Evolutionary conservation across 2,329 filamentous ascomycete species (phyloP), one percentile per base, ranked within the genome.

Genomic region (Aaosphaeria pasadenensis): DNA sequence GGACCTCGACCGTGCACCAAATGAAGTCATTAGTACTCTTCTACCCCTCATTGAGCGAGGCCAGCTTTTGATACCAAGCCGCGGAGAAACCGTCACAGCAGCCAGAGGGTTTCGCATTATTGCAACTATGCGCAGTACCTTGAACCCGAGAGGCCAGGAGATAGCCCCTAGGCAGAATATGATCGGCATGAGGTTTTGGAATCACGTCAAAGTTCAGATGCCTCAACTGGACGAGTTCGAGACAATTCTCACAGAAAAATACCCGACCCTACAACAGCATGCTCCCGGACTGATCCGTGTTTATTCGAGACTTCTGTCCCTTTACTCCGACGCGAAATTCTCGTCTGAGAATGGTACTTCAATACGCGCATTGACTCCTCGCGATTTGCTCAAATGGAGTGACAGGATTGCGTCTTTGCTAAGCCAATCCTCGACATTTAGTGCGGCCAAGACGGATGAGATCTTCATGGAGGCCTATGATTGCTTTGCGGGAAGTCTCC

Each of bases 391-490:
- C 47, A 97, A 96, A 67, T 95, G 94, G 86, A 96, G 91, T 60
- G 82, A 84, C 42, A 83, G 94, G 50, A 76, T 96, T 24, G 78
- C 85, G 44, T 77, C 81, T 44, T 81, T 90, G 11, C 74, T 96
- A 24, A 63, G 78, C 47, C 70, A 77, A 6, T 75, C 80, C 7
- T 82, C 84, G 1, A 83, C 83, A 24, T 85, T 80, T 54, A 86
- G 81, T 28, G 83, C 84, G 7, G 77, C 82, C 17, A 88, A 94
- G 65, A 77, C 86, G 55, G 87, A 96, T 61, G 84, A 87, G 59
- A 95, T 97, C 70, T 96, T 96, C 62, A 82, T 96, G 74, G 94
- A 99, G 65, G 89, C 91, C 1, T 80, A 94, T 45, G 94, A 99
- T 69, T 95, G 91, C 64, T 97, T 99, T 68, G 85, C 89, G 39